Conservation (phyloP, 1,284 basidiomycete genomes). For the Cryptococcus wingfieldii region DNA sequence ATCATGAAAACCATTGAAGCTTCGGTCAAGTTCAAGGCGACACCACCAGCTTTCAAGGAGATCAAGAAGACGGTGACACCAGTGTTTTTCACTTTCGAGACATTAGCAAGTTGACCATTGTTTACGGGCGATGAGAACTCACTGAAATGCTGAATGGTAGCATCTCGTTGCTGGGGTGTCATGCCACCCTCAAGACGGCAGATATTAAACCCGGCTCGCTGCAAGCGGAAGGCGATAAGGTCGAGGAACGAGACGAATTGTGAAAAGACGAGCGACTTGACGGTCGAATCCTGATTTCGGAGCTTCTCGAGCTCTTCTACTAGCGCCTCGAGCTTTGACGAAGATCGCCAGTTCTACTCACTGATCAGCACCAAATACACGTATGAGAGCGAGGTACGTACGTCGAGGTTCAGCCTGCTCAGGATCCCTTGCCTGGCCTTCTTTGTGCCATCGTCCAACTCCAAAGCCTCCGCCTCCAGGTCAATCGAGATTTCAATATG, state of each 20-base stretch:
- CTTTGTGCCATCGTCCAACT: slow-evolving; percentile 62
- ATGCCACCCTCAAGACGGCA: slow-evolving; percentile 95
- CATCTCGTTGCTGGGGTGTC: slow-evolving; percentile 91
- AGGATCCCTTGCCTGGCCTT: slow-evolving; percentile 84
- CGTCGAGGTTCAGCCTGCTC: slow-evolving; percentile 78
- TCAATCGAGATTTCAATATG: slow-evolving; percentile 91
- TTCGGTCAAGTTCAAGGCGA: slow-evolving; percentile 83
- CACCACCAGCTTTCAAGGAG: slow-evolving; percentile 89
- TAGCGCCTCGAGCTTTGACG: slow-evolving; percentile 94
- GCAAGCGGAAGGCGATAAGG: slow-evolving; percentile 86
- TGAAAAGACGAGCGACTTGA: slow-evolving; percentile 85
- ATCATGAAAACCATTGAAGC: slow-evolving; percentile 80
- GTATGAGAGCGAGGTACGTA: slow-evolving; percentile 17
- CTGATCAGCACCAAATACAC: not conserved
- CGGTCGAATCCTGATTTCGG: slow-evolving; percentile 77
- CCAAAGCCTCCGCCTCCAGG: slow-evolving; percentile 85
- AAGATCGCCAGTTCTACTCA: slow-evolving; percentile 73
- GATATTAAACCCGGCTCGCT: slow-evolving; percentile 83
- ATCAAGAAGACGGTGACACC: slow-evolving; percentile 96
- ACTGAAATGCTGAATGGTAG: slow-evolving; percentile 94
- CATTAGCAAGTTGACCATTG: not conserved
- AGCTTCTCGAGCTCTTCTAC: slow-evolving; percentile 88
- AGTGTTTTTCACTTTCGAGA: slow-evolving; percentile 72
- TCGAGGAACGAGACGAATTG: slow-evolving; percentile 53
- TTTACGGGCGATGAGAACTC: slow-evolving; percentile 32